Percentiles rank a stretch among this genome's conserved stretches.
These are phyloP conservation scores for Cladosporium sphaerospermum DNA, from an alignment of 2,329 filamentous ascomycete genomes.

Conservation along the genomic window DNA sequence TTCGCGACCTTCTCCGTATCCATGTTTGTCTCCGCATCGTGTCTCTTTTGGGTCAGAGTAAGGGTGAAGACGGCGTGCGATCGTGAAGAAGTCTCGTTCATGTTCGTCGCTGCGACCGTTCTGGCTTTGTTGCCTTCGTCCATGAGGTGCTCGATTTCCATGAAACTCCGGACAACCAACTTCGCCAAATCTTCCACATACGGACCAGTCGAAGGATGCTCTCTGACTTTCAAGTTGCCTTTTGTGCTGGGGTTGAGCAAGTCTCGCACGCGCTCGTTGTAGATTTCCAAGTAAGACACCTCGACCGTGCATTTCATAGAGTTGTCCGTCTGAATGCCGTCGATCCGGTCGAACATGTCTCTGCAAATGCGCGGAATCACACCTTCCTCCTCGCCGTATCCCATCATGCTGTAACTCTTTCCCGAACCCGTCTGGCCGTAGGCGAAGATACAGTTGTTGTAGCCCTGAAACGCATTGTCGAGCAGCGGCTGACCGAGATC, in stretches of 20 bases:
- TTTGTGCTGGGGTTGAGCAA: slow-evolving; percentile 92
- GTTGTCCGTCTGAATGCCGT: slow-evolving; percentile 60
- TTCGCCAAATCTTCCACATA: slow-evolving; percentile 98
- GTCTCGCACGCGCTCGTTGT: slow-evolving; percentile 96
- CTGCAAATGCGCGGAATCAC: slow-evolving; percentile 97
- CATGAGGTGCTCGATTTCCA: slow-evolving; percentile 96
- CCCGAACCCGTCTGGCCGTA: slow-evolving; percentile 98
- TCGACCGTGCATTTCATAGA: slow-evolving; percentile 86
- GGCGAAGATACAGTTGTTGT: slow-evolving; percentile 99
- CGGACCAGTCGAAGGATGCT: slow-evolving; percentile 93
- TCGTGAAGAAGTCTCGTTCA: slow-evolving; percentile 98
- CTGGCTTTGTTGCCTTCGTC: slow-evolving; percentile 98
- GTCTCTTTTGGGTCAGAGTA: slow-evolving; percentile 88
- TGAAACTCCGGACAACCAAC: slow-evolving; percentile 83
- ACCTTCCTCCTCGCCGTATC: slow-evolving; percentile 89
- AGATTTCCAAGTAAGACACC: slow-evolving; percentile 97
- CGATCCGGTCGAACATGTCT: slow-evolving; percentile 91
- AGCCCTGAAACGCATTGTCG: slow-evolving; percentile 96
- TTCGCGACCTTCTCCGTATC: slow-evolving; percentile 96
- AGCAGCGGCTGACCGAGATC: slow-evolving; percentile 85
- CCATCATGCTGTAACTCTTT: slow-evolving; percentile 99
- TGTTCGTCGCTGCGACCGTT: slow-evolving; percentile 97
- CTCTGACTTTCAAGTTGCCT: slow-evolving; percentile 91
- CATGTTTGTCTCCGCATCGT: slow-evolving; percentile 90
- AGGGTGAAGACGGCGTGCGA: slow-evolving; percentile 98